Evolutionary conservation across 1,284 basidiomycete genomes (phyloP).

Genomic region (Blastosporella zonata): DNA sequence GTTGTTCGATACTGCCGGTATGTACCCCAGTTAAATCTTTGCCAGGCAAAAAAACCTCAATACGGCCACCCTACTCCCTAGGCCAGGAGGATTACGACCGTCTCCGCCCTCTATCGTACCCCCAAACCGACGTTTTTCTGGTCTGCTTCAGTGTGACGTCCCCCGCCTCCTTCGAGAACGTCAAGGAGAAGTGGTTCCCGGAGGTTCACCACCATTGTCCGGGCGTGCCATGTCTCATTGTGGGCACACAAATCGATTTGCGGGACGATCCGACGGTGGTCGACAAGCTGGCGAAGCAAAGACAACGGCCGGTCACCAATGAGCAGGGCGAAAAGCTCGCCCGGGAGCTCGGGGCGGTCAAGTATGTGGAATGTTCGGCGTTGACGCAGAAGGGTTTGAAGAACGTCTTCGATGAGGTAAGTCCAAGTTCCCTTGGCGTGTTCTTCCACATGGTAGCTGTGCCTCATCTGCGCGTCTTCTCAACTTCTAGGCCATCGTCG

Average conservation of each 20-base stretch:
- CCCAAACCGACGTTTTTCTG: conserved; percentile 99
- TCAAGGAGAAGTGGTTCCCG: conserved; percentile 99
- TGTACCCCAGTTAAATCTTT: conserved; percentile 21
- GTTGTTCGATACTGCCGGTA: conserved; percentile 97
- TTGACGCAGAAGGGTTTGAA: conserved; percentile 99
- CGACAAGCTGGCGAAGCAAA: conserved; percentile 95
- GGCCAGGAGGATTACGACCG: conserved; percentile 99
- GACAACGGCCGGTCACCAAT: conserved; percentile 87
- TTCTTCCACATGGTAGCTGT: conserved; percentile 10
- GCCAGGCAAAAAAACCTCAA: conserved; percentile 7
- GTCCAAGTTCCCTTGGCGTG: conserved; percentile 27
- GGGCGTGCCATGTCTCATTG: conserved; percentile 98
- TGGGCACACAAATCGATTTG: conserved; percentile 98
- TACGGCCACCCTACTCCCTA: conserved; percentile 31
- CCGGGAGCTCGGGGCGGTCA: conserved; percentile 94
- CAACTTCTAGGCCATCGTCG: conserved; percentile 84
- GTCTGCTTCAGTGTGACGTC: conserved; percentile 99
- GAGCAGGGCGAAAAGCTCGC: conserved; percentile 95
- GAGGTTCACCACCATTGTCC: conserved; percentile 99
- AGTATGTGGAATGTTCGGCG: conserved; percentile 99
- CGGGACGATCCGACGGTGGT: conserved; percentile 91
- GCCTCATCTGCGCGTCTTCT: conserved; percentile 14
- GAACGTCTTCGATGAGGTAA: conserved; percentile 99
- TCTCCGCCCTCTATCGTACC: conserved; percentile 97
- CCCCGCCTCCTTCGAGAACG: conserved; percentile 99